Evolutionary conservation across 1,139 yeast genomes (phyloP).

Genomic region (Wickerhamomyces sp.): DNA sequence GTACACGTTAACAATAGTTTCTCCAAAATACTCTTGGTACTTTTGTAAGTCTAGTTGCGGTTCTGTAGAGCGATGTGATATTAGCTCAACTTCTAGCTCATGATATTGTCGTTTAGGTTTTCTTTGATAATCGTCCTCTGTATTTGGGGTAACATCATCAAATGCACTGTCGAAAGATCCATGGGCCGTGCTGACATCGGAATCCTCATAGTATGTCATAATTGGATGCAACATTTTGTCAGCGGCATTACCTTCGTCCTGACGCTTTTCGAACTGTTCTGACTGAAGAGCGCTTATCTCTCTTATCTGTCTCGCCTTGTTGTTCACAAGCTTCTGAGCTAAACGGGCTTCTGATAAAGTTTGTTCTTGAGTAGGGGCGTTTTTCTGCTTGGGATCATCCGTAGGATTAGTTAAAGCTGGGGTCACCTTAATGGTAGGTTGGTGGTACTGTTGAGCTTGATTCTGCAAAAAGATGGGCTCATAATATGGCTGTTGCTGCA

Average conservation of each 20-base stretch:
- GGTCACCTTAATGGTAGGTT: background rate
- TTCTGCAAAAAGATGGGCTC: background rate
- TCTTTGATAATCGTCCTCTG: background rate
- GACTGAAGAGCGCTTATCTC: no score
- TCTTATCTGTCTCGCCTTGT: no score
- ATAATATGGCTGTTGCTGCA: background rate
- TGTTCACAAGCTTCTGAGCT: background rate
- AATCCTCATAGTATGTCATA: no score
- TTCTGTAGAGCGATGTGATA: conserved; percentile 9
- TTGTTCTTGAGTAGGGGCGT: background rate
- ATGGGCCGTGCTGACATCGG: no score
- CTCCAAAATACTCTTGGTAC: conserved; percentile 16
- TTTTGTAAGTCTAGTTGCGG: conserved; percentile 11
- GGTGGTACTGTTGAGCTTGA: background rate
- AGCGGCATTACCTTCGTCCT: no score
- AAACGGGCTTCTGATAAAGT: background rate
- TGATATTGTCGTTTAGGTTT: background rate
- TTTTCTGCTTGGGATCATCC: background rate
- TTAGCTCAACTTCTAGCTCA: conserved; percentile 7
- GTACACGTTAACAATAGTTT: conserved; percentile 13
- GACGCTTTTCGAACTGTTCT: no score
- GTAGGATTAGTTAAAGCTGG: background rate
- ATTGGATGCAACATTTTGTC: no score
- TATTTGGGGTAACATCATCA: background rate
- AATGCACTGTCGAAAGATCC: no score